phyloP scores from a whole-genome alignment of 2,329 filamentous ascomycete species.

The Cucurbitaria berberidis region DNA sequence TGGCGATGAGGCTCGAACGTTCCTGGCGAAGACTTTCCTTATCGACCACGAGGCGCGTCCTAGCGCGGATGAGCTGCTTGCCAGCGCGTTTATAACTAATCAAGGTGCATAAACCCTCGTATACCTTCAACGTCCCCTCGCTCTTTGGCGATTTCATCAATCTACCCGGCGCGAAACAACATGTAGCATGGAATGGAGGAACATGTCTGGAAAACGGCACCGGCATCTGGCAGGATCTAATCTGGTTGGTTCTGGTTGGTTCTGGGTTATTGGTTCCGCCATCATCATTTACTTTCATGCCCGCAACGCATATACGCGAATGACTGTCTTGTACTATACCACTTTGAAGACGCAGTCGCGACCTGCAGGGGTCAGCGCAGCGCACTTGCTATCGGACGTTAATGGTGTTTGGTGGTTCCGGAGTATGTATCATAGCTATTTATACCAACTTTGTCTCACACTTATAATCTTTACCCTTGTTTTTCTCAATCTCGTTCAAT shows the following conservation, averaged over 20 bases:
- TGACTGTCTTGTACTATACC: constrained; percentile 25
- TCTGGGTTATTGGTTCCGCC: not conserved
- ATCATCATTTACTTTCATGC: constrained; percentile 5
- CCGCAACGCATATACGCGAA: constrained; percentile 18
- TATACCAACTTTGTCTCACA: not conserved
- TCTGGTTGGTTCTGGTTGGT: not conserved
- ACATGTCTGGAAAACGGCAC: constrained; percentile 9
- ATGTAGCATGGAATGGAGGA: constrained; percentile 14
- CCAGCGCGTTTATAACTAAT: constrained; percentile 79
- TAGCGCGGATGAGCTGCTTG: constrained; percentile 87
- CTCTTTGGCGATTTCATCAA: not conserved
- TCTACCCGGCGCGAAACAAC: constrained; percentile 3
- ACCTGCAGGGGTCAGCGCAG: not conserved
- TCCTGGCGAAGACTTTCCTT: constrained; percentile 90
- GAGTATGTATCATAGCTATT: not conserved
- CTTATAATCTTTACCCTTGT: not conserved
- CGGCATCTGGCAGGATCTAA: constrained; percentile 3
- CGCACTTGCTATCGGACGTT: not conserved
- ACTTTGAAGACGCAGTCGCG: constrained; percentile 10
- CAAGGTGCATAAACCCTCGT: constrained; percentile 51
- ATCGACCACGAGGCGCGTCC: constrained; percentile 92
- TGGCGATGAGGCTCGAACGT: constrained; percentile 81
- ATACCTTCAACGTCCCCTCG: not conserved
- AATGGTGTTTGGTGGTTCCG: not conserved
- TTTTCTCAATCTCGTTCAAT: not conserved